Conservation (phyloP, 1,139 yeast genomes). For the Geotrichum cucujoidarum region DNA sequence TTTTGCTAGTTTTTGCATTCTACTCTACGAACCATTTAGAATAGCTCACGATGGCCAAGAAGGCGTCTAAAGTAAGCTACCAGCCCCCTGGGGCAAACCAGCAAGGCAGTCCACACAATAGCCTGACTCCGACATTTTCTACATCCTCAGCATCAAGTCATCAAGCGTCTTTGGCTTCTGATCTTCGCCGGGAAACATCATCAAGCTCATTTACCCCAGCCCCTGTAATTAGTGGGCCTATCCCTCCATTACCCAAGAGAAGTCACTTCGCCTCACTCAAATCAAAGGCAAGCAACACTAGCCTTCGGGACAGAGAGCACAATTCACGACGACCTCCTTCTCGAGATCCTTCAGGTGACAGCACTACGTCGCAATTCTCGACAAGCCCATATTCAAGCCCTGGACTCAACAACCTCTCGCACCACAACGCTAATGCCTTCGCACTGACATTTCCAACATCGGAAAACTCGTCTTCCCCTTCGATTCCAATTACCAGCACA, state of each 20-base stretch:
- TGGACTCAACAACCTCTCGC: not conserved
- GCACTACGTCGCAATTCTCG: not conserved
- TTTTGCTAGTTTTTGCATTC: too few relatives aligned
- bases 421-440: not conserved
- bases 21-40: not conserved
- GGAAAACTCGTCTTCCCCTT: conserved; percentile 10
- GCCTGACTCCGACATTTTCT: not conserved
- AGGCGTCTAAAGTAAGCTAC: conserved; percentile 9
- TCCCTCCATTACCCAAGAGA: conserved; percentile 16
- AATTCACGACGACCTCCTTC: conserved; percentile 11
- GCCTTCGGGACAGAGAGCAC: conserved; percentile 3
- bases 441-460: conserved; percentile 4
- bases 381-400: conserved; percentile 1
- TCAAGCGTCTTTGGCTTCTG: not conserved
- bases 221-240: conserved; percentile 17
- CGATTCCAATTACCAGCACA: conserved; percentile 6
- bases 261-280: not conserved
- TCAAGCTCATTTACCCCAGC: conserved; percentile 15
- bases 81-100: not conserved
- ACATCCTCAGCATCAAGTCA: not conserved
- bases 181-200: conserved; percentile 10
- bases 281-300: not conserved
- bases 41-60: conserved; percentile 4
- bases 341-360: conserved; percentile 11
- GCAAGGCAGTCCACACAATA: not conserved